These are phyloP conservation scores for Serendipita indica DNA, from an alignment of 768 basidiomycete genomes.

Conservation along the genomic window DNA sequence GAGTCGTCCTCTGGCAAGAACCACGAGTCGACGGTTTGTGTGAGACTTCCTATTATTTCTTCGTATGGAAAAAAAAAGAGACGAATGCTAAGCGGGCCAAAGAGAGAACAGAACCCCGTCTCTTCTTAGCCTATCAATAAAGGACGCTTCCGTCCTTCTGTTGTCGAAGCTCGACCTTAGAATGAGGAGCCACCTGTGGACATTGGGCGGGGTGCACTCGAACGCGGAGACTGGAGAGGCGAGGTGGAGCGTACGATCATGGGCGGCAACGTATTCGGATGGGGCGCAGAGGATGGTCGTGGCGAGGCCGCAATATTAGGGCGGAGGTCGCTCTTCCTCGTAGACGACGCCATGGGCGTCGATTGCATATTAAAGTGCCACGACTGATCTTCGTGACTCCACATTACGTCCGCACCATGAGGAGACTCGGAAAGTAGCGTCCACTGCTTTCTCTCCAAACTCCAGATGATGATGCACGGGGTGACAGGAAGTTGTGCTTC, in stretches of 20 bases:
- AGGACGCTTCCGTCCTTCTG: too few species aligned
- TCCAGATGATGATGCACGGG: slow-evolving; percentile 2
- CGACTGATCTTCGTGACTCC: not conserved
- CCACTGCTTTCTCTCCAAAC: not conserved
- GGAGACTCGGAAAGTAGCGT: not conserved
- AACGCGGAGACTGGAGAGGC: not conserved
- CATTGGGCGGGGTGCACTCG: not conserved
- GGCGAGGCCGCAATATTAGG: not conserved
- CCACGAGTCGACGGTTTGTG: too few species aligned
- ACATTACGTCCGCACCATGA: not conserved
- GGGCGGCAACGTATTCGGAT: not conserved
- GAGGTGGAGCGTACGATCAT: not conserved
- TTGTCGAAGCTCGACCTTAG: too few species aligned
- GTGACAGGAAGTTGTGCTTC: not conserved
- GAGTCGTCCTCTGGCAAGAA: too few species aligned
- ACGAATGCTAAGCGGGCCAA: too few species aligned
- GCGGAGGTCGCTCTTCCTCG: not conserved
- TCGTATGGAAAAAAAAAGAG: too few species aligned
- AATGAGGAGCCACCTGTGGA: not conserved
- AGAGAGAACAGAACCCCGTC: too few species aligned
- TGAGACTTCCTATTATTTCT: too few species aligned
- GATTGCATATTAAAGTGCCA: slow-evolving; percentile 3
- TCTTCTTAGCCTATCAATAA: too few species aligned
- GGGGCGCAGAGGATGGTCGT: not conserved
- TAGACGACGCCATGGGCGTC: not conserved